Base-by-base conservation (phyloP, 257 asterid species). In the Fraxinus pennsylvanica region DNA sequence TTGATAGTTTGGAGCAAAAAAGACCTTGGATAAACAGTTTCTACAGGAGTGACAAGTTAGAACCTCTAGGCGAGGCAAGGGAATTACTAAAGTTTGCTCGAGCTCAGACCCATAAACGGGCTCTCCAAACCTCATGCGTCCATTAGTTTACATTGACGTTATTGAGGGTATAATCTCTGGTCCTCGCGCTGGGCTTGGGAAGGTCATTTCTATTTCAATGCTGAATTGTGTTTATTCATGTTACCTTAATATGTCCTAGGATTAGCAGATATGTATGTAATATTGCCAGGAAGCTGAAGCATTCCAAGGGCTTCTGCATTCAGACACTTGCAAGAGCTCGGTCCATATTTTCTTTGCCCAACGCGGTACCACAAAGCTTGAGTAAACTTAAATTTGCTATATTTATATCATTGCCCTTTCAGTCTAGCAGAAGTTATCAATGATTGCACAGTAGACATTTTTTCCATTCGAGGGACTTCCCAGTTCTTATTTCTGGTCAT, bases 261-360 rank as follows among this genome's bases (percentile, higher is more conserved):
- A 65, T 74, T 4, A 54, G 54, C 68, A 32, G 29, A 4, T 47
- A 25, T 25, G 27, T 25, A 33, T 29, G 68, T 78, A 33, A 54
- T 79, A 47, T 80, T 84, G 39, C 73, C 90, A 96, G 99, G 99
- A 96, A 87, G 97, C 98, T 73, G 93, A 87, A 73, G 98, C 88
- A 59, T 96, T 93, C 70, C 94, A 91, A 84, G 74, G 76, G 73
- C 95, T 96, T 50, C 76, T 92, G 72, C 88, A 82, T 78, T 89
- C 97, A 1, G 97, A 90, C 71, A 87, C 98, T 74, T 91, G 97
- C 92, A 93, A 83, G 92, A 89, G 97, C 85, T 90, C 93, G 87
- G 97, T 96, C 80, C 97, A 93, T 79, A 75, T 91, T 83, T 96
- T 96, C 95, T 92, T 96, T 84, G 89, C 99, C 77, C 99, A 91